Base-by-base conservation (phyloP, 139 green algal genomes). In the Marvania coccoides region DNA sequence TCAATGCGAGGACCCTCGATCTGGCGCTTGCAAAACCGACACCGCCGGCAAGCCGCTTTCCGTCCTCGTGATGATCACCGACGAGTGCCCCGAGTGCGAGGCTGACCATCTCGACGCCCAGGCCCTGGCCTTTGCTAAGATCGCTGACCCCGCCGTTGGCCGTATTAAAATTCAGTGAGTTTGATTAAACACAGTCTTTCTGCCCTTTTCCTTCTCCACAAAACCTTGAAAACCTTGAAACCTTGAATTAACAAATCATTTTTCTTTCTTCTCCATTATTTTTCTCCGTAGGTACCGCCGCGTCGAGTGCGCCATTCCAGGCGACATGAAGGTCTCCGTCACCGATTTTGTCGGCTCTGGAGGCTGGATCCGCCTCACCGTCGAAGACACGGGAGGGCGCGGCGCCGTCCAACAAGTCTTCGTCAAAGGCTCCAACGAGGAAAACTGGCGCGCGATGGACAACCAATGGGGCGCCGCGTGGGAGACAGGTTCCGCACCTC, bases 21-120 rank as follows among this genome's bases (percentile, higher is more conserved):
- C 5, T 10, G 69, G 38, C 47, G 69, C 47, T 10, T 76, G 69
- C 61, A 59, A 71, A 33, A 57, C 15, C 2, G 69, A 76, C 30
- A 12, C 6, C 37, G 15, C 37, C 0, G 69, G 69, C 47, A 38
- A 58, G 51, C 60, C 69, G 2, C 29, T 65, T 8, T 71, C 51
- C 2, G 37, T 75, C 0, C 54, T 70, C 2, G 68, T 73, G 3
- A 76, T 70, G 62, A 81, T 83, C 67, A 71, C 67, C 36, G 78
- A 85, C 33, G 33, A 29, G 12, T 85, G 78, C 53, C 78, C 78
- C 8, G 70, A 85, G 39, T 85, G 78, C 65, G 67, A 60, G 4
- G 29, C 65, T 4, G 34, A 82, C 39, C 78, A 85, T 39, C 67
- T 85, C 8, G 78, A 85, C 46, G 35, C 81, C 13, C 78, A 85